Evolutionary conservation across 192 early-diverging fungal species (phyloP), one percentile per base, ranked within the genome.

Genomic region (Geranomyces variabilis): DNA sequence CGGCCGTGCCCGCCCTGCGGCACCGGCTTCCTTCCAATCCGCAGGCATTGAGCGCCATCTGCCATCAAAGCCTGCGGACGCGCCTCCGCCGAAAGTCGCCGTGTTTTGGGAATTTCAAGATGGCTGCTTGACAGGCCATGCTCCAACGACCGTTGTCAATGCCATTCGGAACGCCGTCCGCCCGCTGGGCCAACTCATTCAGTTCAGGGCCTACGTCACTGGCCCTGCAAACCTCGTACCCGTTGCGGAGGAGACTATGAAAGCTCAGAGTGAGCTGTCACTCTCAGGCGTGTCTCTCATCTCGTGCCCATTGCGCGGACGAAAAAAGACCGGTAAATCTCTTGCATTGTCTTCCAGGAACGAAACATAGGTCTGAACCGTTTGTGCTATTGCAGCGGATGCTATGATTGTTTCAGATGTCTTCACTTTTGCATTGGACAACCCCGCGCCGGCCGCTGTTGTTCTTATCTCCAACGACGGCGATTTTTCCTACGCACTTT

Each of bases 341-440:
- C 21, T 55, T 26, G 3, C 6, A 21, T 29, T 29, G 8, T 29
- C 53, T 8, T 8, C 28, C 3, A 29, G 21, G 4, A 26, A 28
- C 34, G 4, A 53, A 9, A 17, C 51, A 53, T 15, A 24, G 51
- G 15, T 24, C 51, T n/a, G 51, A 53, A 61, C 34, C 24, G 3
- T 53, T 53, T n/a, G 4, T 26, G 51, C 15, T 26, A 9, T 53
- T 3, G n/a, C 55, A 34, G 67, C 55, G 17, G 67, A 69, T 36
- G 15, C 51, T 33, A 49, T 56, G 30, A 48, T 69, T 21, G 41
- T 69, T 22, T 49, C 49, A 10, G 67, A 69, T 30, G 63, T 69
- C 5, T 26, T 69, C 19, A 30, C 67, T 22, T 69, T 69, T 41
- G 67, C 67, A 4, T 9, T 69, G 21, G 67, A 69, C 30, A 69